phyloP scores from a whole-genome alignment of 2,329 filamentous ascomycete species.

The Fusarium pseudoanthophilum region DNA sequence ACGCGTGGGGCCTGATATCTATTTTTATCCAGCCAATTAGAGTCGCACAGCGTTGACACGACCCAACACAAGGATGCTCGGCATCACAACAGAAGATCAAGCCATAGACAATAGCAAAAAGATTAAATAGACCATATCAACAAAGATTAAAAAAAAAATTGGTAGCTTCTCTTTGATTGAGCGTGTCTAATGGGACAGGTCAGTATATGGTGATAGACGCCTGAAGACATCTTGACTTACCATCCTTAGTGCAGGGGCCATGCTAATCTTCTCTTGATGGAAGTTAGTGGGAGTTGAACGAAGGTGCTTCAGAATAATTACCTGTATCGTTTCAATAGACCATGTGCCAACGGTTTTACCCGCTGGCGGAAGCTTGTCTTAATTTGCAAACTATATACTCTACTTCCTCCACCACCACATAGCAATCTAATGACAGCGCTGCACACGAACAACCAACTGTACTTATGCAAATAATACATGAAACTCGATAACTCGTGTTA shows the following conservation, averaged over 20 bases:
- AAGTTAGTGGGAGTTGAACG: background rate
- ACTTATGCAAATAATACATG: background rate
- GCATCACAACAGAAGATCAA: background rate
- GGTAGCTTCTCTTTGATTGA: constrained; percentile 31
- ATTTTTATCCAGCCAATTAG: background rate
- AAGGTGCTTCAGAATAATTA: rapidly evolving
- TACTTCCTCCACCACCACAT: rapidly evolving
- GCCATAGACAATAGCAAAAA: too few species aligned
- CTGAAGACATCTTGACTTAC: too few species aligned
- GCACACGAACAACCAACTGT: rapidly evolving
- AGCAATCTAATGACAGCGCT: rapidly evolving
- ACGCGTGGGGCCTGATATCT: too few species aligned
- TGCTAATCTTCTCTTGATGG: constrained; percentile 73
- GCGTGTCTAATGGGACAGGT: background rate
- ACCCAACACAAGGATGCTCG: background rate
- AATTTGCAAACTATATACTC: background rate
- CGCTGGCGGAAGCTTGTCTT: too few species aligned
- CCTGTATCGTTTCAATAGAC: background rate
- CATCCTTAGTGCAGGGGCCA: constrained; percentile 93
- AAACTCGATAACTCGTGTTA: background rate
- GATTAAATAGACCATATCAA: background rate
- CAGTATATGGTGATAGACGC: too few species aligned
- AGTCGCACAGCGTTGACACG: background rate
- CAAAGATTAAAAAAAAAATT: background rate
- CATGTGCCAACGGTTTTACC: too few species aligned